phyloP scores from a whole-genome alignment of 495 filamentous ascomycete species.

The Hypomontagnella monticulosa region DNA sequence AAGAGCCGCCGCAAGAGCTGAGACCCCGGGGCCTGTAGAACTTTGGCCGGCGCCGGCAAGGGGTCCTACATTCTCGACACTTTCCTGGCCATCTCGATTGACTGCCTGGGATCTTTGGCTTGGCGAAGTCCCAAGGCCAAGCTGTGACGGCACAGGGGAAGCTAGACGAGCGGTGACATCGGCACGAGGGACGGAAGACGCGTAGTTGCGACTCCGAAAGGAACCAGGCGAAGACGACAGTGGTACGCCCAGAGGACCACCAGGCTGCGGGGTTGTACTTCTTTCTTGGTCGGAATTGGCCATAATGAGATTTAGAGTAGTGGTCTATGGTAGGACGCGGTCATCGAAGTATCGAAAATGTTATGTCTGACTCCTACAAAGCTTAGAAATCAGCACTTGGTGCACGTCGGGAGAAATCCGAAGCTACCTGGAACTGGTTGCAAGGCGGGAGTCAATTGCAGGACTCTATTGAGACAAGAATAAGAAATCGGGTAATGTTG shows the following conservation, averaged over 20 bases:
- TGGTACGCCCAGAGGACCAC: constrained; percentile 50
- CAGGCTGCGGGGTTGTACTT: constrained; percentile 43
- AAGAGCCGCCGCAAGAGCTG: constrained; percentile 78
- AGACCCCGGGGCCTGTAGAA: constrained; percentile 72
- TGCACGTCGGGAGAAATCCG: background rate
- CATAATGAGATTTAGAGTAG: constrained; percentile 28
- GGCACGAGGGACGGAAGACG: constrained; percentile 64
- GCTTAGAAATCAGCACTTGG: constrained; percentile 7
- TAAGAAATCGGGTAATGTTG: background rate
- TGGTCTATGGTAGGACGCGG: constrained; percentile 5
- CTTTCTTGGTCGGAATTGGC: constrained; percentile 42
- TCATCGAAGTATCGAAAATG: constrained; percentile 23
- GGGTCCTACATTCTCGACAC: constrained; percentile 55
- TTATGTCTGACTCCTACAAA: constrained; percentile 5
- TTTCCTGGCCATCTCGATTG: constrained; percentile 42
- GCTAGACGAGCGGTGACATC: constrained; percentile 77
- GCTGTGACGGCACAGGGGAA: constrained; percentile 69
- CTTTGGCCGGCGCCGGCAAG: constrained; percentile 63
- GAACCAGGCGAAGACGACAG: constrained; percentile 60
- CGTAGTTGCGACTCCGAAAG: constrained; percentile 51
- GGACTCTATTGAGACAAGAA: background rate
- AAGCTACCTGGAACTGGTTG: constrained; percentile 21
- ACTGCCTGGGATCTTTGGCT: constrained; percentile 44
- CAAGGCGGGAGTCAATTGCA: constrained; percentile 24
- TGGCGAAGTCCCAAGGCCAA: constrained; percentile 56